Evolutionary conservation across 1,139 yeast species (phyloP).

Genomic region (Pichia sp.): DNA sequence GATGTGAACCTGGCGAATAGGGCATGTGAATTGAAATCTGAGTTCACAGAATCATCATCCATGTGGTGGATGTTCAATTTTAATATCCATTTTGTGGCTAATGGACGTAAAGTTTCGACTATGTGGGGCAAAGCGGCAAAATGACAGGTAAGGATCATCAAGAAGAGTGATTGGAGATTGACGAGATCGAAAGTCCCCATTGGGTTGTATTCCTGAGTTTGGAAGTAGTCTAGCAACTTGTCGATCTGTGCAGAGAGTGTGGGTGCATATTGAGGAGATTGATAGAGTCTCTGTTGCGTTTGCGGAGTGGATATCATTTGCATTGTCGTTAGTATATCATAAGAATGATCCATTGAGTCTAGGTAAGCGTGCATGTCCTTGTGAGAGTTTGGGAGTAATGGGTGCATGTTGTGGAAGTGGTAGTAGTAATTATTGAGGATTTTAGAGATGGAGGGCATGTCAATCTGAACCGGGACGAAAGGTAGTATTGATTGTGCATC

Average conservation of each 20-base stretch:
- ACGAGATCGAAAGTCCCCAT: no score
- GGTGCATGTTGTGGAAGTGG: background rate
- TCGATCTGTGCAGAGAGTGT: background rate
- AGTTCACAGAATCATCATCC: no score
- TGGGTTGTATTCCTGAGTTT: background rate
- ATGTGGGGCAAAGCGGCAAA: background rate
- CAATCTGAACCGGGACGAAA: no score
- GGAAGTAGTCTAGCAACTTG: background rate
- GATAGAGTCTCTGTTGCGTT: background rate
- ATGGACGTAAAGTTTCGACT: background rate
- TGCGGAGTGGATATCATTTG: background rate
- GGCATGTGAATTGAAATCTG: no score
- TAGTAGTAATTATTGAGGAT: background rate
- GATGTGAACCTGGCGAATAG: no score
- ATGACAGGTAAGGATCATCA: background rate
- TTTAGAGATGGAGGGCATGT: no score
- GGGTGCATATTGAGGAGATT: background rate
- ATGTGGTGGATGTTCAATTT: no score
- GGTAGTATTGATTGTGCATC: no score
- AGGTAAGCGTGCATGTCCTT: background rate
- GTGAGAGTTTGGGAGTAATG: background rate
- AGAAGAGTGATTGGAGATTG: background rate
- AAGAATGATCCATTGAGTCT: background rate
- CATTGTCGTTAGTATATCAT: background rate
- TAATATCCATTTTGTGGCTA: background rate